phyloP scores from a whole-genome alignment of 345 rosid species.

The Mangifera indica region DNA sequence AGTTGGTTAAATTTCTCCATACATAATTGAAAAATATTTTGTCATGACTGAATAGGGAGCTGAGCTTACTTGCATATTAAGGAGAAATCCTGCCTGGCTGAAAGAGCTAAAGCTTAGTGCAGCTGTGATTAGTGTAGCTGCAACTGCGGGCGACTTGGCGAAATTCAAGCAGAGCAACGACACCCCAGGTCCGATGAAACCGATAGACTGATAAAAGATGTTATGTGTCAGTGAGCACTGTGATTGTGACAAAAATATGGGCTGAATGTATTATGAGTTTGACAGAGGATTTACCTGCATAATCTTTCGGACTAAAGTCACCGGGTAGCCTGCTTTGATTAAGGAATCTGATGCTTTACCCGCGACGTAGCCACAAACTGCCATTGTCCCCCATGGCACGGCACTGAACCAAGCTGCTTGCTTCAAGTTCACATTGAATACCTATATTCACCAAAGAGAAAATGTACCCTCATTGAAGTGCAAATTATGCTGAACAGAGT shows the following conservation, averaged over 20 bases:
- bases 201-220: conserved; percentile 55
- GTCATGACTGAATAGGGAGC: background rate
- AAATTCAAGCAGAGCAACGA: conserved; percentile 75
- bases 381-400: conserved; percentile 97
- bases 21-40: background rate
- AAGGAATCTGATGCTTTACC: conserved; percentile 69
- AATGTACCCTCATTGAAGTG: background rate
- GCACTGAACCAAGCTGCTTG: conserved; percentile 99
- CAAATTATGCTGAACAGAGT: no score
- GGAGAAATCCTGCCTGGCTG: conserved; percentile 98
- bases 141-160: conserved; percentile 66
- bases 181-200: conserved; percentile 86
- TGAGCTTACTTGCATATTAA: conserved; percentile 79
- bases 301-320: conserved; percentile 75
- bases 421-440: conserved; percentile 80
- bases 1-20: no score
- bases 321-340: conserved; percentile 68
- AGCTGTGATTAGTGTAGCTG: conserved; percentile 57
- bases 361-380: conserved; percentile 73
- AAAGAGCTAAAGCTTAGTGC: conserved; percentile 91
- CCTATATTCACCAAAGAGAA: conserved; percentile 33
- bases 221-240: conserved; percentile 1
- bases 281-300: conserved; percentile 67
- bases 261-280: background rate
- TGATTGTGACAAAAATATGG: background rate